Evolutionary conservation across 1,284 basidiomycete genomes (phyloP).

Genomic region (Stygiomarasmius scandens): DNA sequence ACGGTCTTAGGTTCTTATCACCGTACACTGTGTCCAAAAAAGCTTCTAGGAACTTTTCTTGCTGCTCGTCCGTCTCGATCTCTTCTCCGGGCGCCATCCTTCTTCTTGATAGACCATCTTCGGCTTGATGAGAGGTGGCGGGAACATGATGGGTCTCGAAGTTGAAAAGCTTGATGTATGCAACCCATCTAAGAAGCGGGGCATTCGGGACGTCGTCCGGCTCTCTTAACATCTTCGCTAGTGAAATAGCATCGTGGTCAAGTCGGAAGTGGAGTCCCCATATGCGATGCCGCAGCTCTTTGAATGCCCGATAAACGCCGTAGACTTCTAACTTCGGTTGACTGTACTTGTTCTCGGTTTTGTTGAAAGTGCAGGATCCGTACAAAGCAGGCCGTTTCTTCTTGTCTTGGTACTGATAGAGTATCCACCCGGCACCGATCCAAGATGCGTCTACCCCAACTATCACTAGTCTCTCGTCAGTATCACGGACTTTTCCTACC

Average conservation of each 20-base stretch:
- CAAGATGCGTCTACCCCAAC: constrained; percentile 36
- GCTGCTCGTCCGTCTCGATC: constrained; percentile 18
- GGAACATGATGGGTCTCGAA: constrained; percentile 35
- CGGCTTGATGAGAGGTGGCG: constrained; percentile 25
- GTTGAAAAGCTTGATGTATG: constrained; percentile 32
- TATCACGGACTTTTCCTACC: constrained; percentile 8
- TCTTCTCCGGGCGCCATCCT: constrained; percentile 4
- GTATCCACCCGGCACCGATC: constrained; percentile 33
- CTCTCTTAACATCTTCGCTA: constrained; percentile 35
- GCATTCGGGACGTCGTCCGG: constrained; percentile 36
- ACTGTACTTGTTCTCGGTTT: constrained; percentile 33
- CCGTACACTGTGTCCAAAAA: background rate
- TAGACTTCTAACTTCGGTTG: constrained; percentile 42
- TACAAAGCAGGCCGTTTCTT: constrained; percentile 29
- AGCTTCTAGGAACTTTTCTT: constrained; percentile 16
- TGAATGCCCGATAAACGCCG: constrained; percentile 35
- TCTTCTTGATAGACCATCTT: constrained; percentile 33
- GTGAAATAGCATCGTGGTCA: constrained; percentile 35
- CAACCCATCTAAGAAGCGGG: constrained; percentile 37
- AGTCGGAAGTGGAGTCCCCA: constrained; percentile 35
- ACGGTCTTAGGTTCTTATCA: background rate
- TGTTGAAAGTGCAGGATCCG: constrained; percentile 35
- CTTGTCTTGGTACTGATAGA: constrained; percentile 29
- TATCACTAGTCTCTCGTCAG: constrained; percentile 30
- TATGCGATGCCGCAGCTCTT: constrained; percentile 29